phyloP scores from a whole-genome alignment of 305 asterid genomes.

The Ruellia speciosa region DNA sequence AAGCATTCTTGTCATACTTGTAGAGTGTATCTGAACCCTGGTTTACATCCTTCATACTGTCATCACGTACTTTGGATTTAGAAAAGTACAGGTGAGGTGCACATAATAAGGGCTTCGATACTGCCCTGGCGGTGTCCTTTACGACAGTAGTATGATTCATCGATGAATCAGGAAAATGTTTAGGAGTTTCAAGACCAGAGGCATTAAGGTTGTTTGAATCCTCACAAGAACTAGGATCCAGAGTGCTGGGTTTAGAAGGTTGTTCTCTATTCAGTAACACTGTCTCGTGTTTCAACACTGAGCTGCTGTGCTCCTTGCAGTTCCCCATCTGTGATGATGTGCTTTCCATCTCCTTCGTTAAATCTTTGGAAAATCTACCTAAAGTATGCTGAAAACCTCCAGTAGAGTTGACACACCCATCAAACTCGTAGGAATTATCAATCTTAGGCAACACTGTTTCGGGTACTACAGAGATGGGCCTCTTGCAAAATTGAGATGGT shows the following conservation, averaged over 20 bases:
- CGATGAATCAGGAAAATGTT: constrained; percentile 24
- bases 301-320: constrained; percentile 13
- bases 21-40: constrained; percentile 20
- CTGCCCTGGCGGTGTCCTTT: constrained; percentile 17
- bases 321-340: constrained; percentile 3
- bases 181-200: constrained; percentile 29
- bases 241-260: constrained; percentile 8
- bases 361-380: constrained; percentile 21
- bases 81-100: constrained; percentile 38
- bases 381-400: constrained; percentile 19
- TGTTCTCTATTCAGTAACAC: constrained; percentile 5
- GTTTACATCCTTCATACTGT: constrained; percentile 15
- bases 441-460: constrained; percentile 22
- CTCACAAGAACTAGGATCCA: constrained; percentile 26
- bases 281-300: constrained; percentile 12
- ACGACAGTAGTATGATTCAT: constrained; percentile 16
- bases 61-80: constrained; percentile 23
- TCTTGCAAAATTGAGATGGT: constrained; percentile 17
- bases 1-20: constrained; percentile 21
- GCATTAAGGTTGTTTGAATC: constrained; percentile 39
- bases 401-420: not conserved
- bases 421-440: constrained; percentile 21
- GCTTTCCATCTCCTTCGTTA: constrained; percentile 13
- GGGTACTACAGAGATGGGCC: constrained; percentile 21
- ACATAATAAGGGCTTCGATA: constrained; percentile 18